These are phyloP conservation scores for Microthyrium microscopicum DNA, from an alignment of 2,329 filamentous ascomycete genomes.

Conservation along the genomic window DNA sequence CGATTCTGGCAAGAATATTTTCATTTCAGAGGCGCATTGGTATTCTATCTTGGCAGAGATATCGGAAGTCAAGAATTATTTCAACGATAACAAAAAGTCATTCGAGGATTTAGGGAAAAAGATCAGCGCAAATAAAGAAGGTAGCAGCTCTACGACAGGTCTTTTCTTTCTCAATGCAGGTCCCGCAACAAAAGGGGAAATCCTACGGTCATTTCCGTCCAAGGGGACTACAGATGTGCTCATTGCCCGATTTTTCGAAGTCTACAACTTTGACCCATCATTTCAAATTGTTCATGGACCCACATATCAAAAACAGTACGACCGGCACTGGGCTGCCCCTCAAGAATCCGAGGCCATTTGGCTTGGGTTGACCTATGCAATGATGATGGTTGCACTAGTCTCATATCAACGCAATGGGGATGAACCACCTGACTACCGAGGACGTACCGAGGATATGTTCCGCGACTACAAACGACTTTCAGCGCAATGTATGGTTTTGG, in stretches of 20 bases:
- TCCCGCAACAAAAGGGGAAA: constrained; percentile 55
- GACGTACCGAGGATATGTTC: constrained; percentile 36
- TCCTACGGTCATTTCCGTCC: constrained; percentile 63
- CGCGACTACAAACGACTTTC: constrained; percentile 49
- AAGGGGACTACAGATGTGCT: constrained; percentile 73
- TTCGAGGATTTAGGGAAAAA: constrained; percentile 66
- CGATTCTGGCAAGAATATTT: constrained; percentile 30
- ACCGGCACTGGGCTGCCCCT: constrained; percentile 54
- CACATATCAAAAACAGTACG: constrained; percentile 63
- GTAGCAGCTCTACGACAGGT: constrained; percentile 44
- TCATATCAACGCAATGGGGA: constrained; percentile 68
- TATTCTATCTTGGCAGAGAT: constrained; percentile 43
- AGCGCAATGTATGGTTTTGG: constrained; percentile 59
- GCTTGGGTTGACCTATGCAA: constrained; percentile 59
- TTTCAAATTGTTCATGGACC: constrained; percentile 46
- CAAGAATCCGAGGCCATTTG: constrained; percentile 59
- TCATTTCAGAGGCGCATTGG: constrained; percentile 35
- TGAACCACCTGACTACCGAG: constrained; percentile 62
- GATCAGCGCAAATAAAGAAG: constrained; percentile 47
- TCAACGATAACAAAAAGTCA: constrained; percentile 71
- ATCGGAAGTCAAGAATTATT: constrained; percentile 86
- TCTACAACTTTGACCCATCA: constrained; percentile 51
- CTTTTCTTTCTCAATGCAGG: constrained; percentile 61
- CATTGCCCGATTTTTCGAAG: constrained; percentile 82
- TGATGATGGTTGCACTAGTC: constrained; percentile 61